Conservation (phyloP, 257 asterid genomes). For the Nicotiana undulata region DNA sequence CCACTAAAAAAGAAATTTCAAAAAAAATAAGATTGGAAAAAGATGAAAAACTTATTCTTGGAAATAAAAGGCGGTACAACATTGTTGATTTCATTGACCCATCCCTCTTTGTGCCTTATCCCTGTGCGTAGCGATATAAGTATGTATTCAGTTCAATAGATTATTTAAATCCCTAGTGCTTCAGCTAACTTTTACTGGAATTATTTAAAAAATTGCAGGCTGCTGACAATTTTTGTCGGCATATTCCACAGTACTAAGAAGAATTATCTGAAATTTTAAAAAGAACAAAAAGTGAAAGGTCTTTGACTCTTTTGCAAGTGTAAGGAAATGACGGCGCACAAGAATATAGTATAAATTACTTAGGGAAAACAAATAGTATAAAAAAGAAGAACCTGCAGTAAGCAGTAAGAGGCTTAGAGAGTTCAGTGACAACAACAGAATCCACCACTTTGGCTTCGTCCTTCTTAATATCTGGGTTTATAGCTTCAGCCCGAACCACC, state of each 20-base stretch:
- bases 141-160: too few relatives aligned
- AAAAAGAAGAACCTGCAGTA: conserved; percentile 66
- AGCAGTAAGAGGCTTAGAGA: conserved; percentile 75
- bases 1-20: neutral
- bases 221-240: too few relatives aligned
- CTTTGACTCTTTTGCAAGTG: too few relatives aligned
- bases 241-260: too few relatives aligned
- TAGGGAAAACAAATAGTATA: neutral
- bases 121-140: neutral
- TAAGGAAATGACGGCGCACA: too few relatives aligned
- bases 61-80: neutral
- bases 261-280: too few relatives aligned
- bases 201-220: too few relatives aligned
- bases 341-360: too few relatives aligned
- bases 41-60: too few relatives aligned
- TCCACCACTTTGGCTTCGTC: conserved; percentile 86
- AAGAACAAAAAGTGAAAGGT: too few relatives aligned
- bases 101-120: neutral
- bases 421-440: conserved; percentile 62
- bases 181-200: too few relatives aligned
- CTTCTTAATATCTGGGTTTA: conserved; percentile 80
- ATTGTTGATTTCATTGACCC: neutral
- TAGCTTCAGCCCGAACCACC: conserved; percentile 65
- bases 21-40: neutral
- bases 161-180: too few relatives aligned